phyloP scores from a whole-genome alignment of 2,329 filamentous ascomycete species.

The Neofusicoccum kwambonambiense region DNA sequence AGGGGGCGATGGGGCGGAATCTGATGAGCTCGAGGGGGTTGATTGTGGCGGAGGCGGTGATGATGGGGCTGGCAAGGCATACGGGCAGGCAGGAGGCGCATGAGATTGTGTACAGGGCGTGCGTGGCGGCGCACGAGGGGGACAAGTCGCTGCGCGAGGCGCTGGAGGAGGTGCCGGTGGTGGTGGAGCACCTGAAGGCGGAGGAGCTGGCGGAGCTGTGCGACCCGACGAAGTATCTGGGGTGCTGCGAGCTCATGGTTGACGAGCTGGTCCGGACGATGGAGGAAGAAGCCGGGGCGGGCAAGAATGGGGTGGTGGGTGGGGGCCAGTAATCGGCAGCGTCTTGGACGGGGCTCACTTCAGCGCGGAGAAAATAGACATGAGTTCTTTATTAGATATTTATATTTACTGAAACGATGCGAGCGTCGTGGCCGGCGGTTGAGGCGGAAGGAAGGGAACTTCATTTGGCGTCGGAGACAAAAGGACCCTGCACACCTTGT shows the following conservation, averaged over 20 bases:
- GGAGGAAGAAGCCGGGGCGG: neutral
- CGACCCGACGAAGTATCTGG: conserved; percentile 53
- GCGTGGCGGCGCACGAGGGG: conserved; percentile 50
- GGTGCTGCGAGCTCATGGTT: conserved; percentile 36
- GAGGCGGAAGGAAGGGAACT: no score
- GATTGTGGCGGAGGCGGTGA: conserved; percentile 60
- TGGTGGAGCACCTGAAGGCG: conserved; percentile 42
- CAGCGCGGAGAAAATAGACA: no score
- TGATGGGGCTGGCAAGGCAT: conserved; percentile 58
- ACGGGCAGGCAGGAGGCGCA: conserved; percentile 55
- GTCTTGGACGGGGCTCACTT: no score
- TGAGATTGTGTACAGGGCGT: conserved; percentile 57
- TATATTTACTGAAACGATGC: no score
- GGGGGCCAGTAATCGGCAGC: no score
- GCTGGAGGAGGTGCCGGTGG: conserved; percentile 40
- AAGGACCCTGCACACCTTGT: neutral
- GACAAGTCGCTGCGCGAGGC: conserved; percentile 45
- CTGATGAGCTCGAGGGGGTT: conserved; percentile 52
- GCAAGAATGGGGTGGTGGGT: no score
- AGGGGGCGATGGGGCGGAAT: conserved; percentile 51
- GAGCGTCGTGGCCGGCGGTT: no score
- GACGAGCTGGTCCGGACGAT: conserved; percentile 24
- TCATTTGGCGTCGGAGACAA: neutral
- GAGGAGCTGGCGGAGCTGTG: conserved; percentile 53
- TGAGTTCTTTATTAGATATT: no score